Percentiles rank a stretch among this genome's conserved stretches.
Conservation (phyloP, 371 early-diverging fungal genomes). For the Lichtheimia corymbifera region DNA sequence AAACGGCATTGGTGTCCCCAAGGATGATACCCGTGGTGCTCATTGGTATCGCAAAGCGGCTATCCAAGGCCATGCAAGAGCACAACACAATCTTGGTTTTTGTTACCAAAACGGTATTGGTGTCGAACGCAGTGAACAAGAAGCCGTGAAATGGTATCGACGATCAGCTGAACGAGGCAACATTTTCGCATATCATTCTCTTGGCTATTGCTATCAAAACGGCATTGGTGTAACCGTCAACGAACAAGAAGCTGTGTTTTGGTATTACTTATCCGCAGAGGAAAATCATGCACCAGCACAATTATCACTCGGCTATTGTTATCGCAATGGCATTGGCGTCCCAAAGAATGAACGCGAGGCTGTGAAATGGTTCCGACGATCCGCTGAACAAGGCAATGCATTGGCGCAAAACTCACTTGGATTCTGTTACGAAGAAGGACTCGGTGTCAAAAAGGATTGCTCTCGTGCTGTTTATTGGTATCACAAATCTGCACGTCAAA, state of each 20-base stretch:
- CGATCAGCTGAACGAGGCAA: slow-evolving; percentile 77
- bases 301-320: slow-evolving; percentile 84
- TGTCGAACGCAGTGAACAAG: slow-evolving; percentile 56
- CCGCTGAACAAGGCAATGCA: slow-evolving; percentile 72
- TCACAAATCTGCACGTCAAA: slow-evolving; percentile 68
- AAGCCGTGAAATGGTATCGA: slow-evolving; percentile 73
- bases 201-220: slow-evolving; percentile 91
- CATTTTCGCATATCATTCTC: slow-evolving; percentile 77
- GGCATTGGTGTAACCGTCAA: slow-evolving; percentile 78
- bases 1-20: slow-evolving; percentile 77
- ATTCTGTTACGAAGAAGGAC: slow-evolving; percentile 75
- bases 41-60: slow-evolving; percentile 84
- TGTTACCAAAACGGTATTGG: slow-evolving; percentile 86
- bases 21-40: slow-evolving; percentile 61
- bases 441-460: slow-evolving; percentile 61
- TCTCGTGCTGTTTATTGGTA: slow-evolving; percentile 79
- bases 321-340: slow-evolving; percentile 71
- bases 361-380: slow-evolving; percentile 65
- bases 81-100: slow-evolving; percentile 86
- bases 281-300: slow-evolving; percentile 68
- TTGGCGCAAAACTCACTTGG: slow-evolving; percentile 85
- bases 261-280: slow-evolving; percentile 66
- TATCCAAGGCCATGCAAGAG: slow-evolving; percentile 75
- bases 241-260: slow-evolving; percentile 65
- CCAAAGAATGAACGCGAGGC: slow-evolving; percentile 67